A percentile compares a stretch with the other conserved stretches of the same genome.
Conservation (phyloP, 805 yeast species). For the Myxozyma geophila region DNA sequence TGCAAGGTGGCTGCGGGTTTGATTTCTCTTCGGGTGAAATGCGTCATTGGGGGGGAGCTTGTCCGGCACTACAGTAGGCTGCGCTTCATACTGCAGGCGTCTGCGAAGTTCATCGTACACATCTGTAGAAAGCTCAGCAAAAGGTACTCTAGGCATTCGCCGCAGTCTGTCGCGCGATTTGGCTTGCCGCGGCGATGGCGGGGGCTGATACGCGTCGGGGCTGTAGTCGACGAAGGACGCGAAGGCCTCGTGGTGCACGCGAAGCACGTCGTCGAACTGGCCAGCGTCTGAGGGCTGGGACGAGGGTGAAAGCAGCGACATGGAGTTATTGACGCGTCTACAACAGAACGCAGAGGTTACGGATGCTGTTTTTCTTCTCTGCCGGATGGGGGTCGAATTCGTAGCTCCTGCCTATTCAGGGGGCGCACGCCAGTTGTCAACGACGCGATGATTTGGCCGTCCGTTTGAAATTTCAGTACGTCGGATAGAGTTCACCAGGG, state of each 20-base stretch:
- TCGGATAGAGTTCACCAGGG: neutral
- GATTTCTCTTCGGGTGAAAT: constrained; percentile 92
- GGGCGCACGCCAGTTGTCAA: neutral
- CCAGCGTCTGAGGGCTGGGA: constrained; percentile 6
- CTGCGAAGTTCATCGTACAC: constrained; percentile 91
- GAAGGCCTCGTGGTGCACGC: constrained; percentile 24
- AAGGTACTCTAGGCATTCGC: constrained; percentile 76
- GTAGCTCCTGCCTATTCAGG: too few relatives aligned
- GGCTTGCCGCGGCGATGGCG: constrained; percentile 33
- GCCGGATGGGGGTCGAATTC: too few relatives aligned
- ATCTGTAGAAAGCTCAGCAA: constrained; percentile 88
- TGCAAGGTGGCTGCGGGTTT: constrained; percentile 90
- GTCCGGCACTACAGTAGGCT: constrained; percentile 53
- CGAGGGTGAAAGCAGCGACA: constrained; percentile 1
- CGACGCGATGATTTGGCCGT: neutral
- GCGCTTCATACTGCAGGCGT: constrained; percentile 57
- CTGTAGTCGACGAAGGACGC: constrained; percentile 25
- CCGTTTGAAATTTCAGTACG: too few relatives aligned
- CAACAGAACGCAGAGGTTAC: neutral
- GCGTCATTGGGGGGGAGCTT: constrained; percentile 65
- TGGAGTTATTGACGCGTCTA: neutral
- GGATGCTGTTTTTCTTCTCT: too few relatives aligned
- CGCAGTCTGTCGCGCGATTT: constrained; percentile 85
- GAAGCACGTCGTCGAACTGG: constrained; percentile 19
- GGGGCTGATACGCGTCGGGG: constrained; percentile 14